Evolutionary conservation across 2,329 filamentous ascomycete species (phyloP), one percentile per base, ranked within the genome.

Genomic region (Ophiostoma australiae): DNA sequence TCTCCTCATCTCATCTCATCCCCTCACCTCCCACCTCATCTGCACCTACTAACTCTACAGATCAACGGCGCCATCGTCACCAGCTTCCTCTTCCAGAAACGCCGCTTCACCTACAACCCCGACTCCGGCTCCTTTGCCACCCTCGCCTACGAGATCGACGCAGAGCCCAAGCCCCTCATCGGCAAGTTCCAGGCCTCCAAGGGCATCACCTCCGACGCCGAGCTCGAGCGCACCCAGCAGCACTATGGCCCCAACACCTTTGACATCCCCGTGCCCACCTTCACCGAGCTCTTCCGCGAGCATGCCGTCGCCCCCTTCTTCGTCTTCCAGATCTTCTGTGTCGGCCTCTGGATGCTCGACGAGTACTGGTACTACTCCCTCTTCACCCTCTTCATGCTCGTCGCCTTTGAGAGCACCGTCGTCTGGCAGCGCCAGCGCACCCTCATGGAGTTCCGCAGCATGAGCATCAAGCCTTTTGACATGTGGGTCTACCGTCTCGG

Each of bases 311-410:
- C 96, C 31, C 95, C 95, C 5, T 99, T 99, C 85, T 99, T 99
- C 81, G 94, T 99, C 74, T 99, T 99, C 83, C 95, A 99, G 84
- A 86, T 99, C 73, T 99, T 99, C 84, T 99, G 96, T 77, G 95
- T 99, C 72, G 96, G 95, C 20, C 84, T 99, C 73, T 99, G 95
- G 95, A 92, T 98, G 89, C 84, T 99, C 78, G 95, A 99, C 78
- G 96, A 99, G 82, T 99, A 98, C 82, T 99, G 96, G 95, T 99
- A 99, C 84, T 99, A 99, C 83, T 98, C 95, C 73, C 87, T 99
- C 27, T 99, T 99, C 81, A 99, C 96, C 0, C 89, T 99, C 31
- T 94, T 98, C 83, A 99, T 99, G 96, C 88, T 99, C 71, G 93
- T 99, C 75, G 90, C 89, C 72, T 99, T 99, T 76, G 95, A 99